Conservation (phyloP, 257 asterid genomes). For the Solanum boliviense region DNA sequence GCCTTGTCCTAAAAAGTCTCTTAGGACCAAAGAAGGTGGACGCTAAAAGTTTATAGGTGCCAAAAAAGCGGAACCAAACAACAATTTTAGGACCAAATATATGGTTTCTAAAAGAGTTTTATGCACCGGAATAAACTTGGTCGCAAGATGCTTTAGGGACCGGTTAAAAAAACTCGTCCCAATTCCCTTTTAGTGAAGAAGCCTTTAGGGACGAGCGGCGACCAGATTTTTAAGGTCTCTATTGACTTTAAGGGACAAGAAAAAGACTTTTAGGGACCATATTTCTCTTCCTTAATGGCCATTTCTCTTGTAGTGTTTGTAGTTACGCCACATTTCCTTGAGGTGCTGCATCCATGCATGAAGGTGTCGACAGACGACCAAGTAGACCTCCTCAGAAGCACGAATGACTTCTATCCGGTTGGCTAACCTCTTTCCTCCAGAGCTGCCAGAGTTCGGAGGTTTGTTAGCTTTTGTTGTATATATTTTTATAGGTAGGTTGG, state of each 20-base stretch:
- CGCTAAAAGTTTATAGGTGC: background rate
- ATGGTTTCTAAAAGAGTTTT: background rate
- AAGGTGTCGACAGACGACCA: too few relatives aligned
- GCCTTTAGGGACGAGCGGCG: background rate
- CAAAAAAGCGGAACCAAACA: background rate
- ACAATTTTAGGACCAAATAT: background rate
- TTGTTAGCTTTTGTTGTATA: too few relatives aligned
- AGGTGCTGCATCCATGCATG: too few relatives aligned
- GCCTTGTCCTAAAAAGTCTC: background rate
- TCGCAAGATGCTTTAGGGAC: background rate
- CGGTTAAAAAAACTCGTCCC: background rate
- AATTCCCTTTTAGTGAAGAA: background rate
- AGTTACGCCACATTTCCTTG: too few relatives aligned
- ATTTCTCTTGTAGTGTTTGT: too few relatives aligned
- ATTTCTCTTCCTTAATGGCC: too few relatives aligned
- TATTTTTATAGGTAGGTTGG: too few relatives aligned
- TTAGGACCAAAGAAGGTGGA: background rate
- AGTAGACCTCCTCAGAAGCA: too few relatives aligned
- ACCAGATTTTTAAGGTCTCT: background rate
- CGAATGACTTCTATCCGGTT: too few relatives aligned
- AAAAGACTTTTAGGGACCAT: background rate
- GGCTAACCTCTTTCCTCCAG: too few relatives aligned
- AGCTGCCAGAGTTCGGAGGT: too few relatives aligned
- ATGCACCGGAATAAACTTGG: background rate
- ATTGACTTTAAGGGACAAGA: background rate